Evolutionary conservation across 179 eudicot species (phyloP).

Genomic region (Drosera spatulata): DNA sequence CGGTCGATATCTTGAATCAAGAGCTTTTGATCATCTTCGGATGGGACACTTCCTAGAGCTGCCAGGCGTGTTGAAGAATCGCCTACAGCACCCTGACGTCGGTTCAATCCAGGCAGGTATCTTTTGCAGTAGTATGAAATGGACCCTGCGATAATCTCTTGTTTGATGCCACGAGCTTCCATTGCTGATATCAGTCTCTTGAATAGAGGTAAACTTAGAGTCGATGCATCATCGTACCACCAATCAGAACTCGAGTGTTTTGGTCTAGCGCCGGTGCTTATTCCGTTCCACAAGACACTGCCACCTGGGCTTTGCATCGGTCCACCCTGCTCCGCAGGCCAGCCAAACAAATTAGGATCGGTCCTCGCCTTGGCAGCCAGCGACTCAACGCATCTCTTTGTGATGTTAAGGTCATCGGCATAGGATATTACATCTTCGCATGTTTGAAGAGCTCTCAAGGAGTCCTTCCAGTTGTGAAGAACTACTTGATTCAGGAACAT

Average conservation of each 20-base stretch:
- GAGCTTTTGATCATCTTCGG: constrained; percentile 31
- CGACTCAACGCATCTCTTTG: constrained; percentile 29
- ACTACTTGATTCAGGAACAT: constrained; percentile 27
- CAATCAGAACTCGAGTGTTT: constrained; percentile 33
- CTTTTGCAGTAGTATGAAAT: constrained; percentile 26
- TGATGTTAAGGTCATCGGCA: constrained; percentile 32
- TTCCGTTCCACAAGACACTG: constrained; percentile 44
- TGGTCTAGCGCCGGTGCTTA: constrained; percentile 41
- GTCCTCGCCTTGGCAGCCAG: constrained; percentile 30
- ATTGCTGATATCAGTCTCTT: constrained; percentile 31
- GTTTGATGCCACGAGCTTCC: constrained; percentile 31
- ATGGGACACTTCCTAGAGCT: constrained; percentile 17
- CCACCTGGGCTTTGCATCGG: constrained; percentile 49
- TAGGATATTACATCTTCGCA: constrained; percentile 28
- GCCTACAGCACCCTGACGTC: constrained; percentile 12
- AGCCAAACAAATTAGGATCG: constrained; percentile 34
- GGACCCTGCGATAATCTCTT: constrained; percentile 30
- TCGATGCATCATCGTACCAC: constrained; percentile 42
- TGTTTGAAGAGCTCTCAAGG: constrained; percentile 30
- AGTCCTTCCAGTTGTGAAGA: constrained; percentile 33
- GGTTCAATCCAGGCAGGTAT: constrained; percentile 26
- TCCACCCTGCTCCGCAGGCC: constrained; percentile 41
- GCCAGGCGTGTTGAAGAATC: constrained; percentile 16
- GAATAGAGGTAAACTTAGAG: constrained; percentile 25
- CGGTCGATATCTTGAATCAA: constrained; percentile 31